Conservation (phyloP, 116 monocot species). For the Cymodocea nodosa region DNA sequence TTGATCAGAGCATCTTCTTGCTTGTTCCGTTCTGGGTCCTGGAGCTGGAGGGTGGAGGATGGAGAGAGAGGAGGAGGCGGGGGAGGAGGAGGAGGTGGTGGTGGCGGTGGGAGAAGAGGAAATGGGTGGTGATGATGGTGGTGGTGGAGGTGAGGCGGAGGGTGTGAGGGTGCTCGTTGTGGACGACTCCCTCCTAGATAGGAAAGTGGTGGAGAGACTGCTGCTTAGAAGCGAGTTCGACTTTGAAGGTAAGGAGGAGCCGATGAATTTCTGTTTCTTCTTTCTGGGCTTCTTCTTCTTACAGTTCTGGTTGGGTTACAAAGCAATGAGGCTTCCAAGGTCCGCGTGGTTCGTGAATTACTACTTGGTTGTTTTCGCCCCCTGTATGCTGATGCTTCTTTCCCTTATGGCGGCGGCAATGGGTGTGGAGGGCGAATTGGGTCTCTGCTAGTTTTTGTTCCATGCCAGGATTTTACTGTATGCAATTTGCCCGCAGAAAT, state of each 20-base stretch:
- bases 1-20: not conserved
- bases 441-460: no score
- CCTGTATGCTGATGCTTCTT: no score
- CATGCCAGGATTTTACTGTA: no score
- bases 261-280: not conserved
- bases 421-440: no score
- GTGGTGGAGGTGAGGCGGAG: conserved; percentile 8
- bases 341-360: no score
- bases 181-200: conserved; percentile 49
- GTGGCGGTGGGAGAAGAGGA: not conserved
- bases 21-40: not conserved
- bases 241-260: conserved; percentile 8
- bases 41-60: not conserved
- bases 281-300: not conserved
- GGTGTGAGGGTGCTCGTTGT: conserved; percentile 47
- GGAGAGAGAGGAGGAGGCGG: not conserved
- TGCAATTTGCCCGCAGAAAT: no score
- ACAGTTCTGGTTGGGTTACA: no score
- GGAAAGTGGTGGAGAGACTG: conserved; percentile 42
- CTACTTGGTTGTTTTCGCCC: no score
- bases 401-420: no score
- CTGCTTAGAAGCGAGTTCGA: conserved; percentile 23
- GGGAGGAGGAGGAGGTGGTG: conserved; percentile 3
- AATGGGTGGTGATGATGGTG: no score
- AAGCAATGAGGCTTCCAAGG: no score